Conservation (phyloP, 495 filamentous ascomycete genomes). For the Annulohypoxylon stygium region DNA sequence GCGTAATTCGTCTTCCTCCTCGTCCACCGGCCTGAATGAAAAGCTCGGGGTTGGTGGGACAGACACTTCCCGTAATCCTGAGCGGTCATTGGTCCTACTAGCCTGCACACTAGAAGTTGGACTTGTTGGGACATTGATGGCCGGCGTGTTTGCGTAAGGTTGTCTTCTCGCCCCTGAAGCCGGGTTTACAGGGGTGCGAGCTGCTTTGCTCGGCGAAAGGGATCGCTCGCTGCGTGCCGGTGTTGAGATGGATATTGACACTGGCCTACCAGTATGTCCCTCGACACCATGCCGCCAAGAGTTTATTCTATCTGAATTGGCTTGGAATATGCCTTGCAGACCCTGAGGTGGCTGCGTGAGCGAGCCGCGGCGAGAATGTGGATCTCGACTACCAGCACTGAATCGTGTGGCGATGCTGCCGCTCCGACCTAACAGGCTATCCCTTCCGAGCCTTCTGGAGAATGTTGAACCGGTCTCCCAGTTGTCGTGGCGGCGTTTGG, state of each 20-base stretch:
- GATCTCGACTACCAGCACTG: conserved; percentile 64
- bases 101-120: conserved; percentile 35
- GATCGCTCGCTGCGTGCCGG: conserved; percentile 62
- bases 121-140: conserved; percentile 32
- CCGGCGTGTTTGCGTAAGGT: conserved; percentile 53
- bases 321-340: conserved; percentile 58
- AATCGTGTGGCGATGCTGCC: conserved; percentile 69
- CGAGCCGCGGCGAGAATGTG: conserved; percentile 68
- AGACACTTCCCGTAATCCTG: conserved; percentile 27
- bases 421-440: conserved; percentile 70
- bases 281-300: conserved; percentile 89
- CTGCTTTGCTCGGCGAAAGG: conserved; percentile 61
- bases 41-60: conserved; percentile 57
- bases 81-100: conserved; percentile 32
- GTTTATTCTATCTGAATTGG: conserved; percentile 86
- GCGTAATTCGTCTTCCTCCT: conserved; percentile 48
- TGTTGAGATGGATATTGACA: conserved; percentile 52
- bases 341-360: conserved; percentile 54
- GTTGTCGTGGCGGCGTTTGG: conserved; percentile 68
- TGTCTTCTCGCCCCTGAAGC: conserved; percentile 58
- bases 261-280: conserved; percentile 50
- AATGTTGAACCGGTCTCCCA: conserved; percentile 83
- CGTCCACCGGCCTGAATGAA: conserved; percentile 51
- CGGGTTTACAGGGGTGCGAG: conserved; percentile 54
- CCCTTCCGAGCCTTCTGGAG: conserved; percentile 73